Conservation (phyloP, 2,329 filamentous ascomycete genomes). For the Plectosphaerella cucumerina region DNA sequence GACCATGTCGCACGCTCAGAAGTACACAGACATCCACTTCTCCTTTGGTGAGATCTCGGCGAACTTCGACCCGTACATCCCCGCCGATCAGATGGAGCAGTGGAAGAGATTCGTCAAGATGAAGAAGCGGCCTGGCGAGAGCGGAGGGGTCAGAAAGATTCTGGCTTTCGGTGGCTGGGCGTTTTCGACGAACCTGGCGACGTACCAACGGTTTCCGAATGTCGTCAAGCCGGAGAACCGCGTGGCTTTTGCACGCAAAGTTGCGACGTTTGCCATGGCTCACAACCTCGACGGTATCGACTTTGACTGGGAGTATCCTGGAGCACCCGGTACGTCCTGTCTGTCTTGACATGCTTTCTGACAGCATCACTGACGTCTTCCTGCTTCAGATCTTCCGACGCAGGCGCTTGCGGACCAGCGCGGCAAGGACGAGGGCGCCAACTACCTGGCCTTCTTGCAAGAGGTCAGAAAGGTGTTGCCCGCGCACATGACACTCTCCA, state of each 20-base stretch:
- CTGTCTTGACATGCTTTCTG: background rate
- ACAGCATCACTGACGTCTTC: background rate
- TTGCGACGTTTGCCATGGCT: conserved; percentile 33
- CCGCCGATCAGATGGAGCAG: background rate
- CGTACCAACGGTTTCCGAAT: conserved; percentile 31
- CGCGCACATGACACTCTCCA: conserved; percentile 22
- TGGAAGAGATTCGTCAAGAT: conserved; percentile 10
- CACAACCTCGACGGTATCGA: conserved; percentile 35
- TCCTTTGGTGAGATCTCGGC: conserved; percentile 22
- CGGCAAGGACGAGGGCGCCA: conserved; percentile 16
- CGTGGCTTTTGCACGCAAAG: conserved; percentile 26
- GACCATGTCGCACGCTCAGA: background rate
- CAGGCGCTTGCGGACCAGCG: conserved; percentile 10
- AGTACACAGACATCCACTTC: conserved; percentile 26
- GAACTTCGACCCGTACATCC: conserved; percentile 14
- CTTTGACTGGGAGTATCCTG: conserved; percentile 35
- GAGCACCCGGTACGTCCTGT: conserved; percentile 11
- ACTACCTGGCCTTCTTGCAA: conserved; percentile 26
- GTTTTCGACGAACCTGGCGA: conserved; percentile 30
- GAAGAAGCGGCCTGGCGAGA: too few relatives aligned
- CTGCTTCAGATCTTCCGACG: background rate
- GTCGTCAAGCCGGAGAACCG: conserved; percentile 30
- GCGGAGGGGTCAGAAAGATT: conserved; percentile 30
- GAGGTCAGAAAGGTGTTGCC: conserved; percentile 9
- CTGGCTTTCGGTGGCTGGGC: conserved; percentile 41